These are phyloP conservation scores for Cydonia oblonga DNA, from an alignment of 331 rosid species.

Conservation along the genomic window DNA sequence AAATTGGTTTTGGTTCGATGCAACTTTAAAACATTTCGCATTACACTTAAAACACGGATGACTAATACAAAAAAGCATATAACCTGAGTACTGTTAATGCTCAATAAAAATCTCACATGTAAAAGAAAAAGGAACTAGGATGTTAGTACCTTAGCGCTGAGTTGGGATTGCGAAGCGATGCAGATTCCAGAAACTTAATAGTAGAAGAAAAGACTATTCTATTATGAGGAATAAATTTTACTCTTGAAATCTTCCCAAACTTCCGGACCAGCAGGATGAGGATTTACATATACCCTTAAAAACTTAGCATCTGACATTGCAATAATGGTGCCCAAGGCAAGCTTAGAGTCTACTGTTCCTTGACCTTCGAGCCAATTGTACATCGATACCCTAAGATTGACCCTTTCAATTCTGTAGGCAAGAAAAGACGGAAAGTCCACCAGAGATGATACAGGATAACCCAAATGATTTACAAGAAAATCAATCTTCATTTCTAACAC, in stretches of 20 bases:
- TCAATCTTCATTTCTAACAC: conserved; percentile 43
- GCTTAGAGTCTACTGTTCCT: conserved; percentile 20
- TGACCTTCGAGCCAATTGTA: conserved; percentile 58
- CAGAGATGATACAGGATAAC: conserved; percentile 48
- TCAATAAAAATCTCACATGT: neutral
- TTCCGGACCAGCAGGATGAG: conserved; percentile 54
- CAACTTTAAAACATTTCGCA: neutral
- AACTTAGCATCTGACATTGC: conserved; percentile 35
- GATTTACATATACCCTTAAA: conserved; percentile 32
- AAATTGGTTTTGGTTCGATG: neutral
- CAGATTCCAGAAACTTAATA: neutral
- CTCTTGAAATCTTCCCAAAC: conserved; percentile 57
- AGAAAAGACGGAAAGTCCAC: conserved; percentile 49
- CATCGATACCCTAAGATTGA: conserved; percentile 46
- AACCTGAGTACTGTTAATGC: neutral
- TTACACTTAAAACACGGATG: neutral
- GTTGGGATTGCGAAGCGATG: neutral
- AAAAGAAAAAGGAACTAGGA: neutral
- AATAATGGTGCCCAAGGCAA: conserved; percentile 54
- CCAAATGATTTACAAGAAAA: conserved; percentile 38
- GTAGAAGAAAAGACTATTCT: neutral
- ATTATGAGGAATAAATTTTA: conserved; percentile 20
- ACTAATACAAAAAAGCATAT: neutral
- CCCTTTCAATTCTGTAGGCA: conserved; percentile 31
- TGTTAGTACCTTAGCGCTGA: neutral